Base-by-base conservation (phyloP, 345 rosid genomes). In the Pugionium cornutum region DNA sequence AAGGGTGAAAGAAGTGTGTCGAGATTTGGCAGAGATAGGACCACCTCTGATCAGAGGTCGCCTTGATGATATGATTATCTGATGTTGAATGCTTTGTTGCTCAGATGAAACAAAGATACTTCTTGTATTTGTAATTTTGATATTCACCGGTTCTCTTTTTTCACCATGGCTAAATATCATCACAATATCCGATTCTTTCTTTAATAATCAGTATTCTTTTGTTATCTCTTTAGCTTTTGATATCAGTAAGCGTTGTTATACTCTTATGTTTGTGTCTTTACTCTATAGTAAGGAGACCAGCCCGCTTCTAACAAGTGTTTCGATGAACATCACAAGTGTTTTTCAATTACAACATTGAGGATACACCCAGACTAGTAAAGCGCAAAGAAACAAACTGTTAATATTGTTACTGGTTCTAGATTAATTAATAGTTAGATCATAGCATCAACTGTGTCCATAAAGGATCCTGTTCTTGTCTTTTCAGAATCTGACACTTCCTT, bases 21-120 rank as follows among this genome's bases (percentile, higher is more conserved):
- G 0, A 83, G 99, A 77, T 77, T 90, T 50, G 92, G 89, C 65
- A 90, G 85, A 75, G 97, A 94, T 76, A 81, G 73, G 47, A 85
- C 84, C 78, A 85, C 87, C 54, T 56, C 72, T 3, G 75, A 37
- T 79, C 74, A 79, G 45, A 81, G 80, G 66, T 85, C 94, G 11
- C 96, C 96, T 62, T 88, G 85, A 88, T 72, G 77, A 79, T 75
- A 76, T 65, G 2, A 86, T 79, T 66, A 79, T 84, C 78, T 18
- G 18, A 18, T 18, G 18, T 18, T 18, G 18, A 18, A 18, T 18
- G 18, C 18, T 18, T 18, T 18, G 18, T 18, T 18, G 18, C 18
- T 18, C 18, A 18, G 18, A 18, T 18, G 18, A 18, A 18, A 18
- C 18, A 18, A 18, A 57, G 51, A 46, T 2, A 27, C 37, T 26